These are phyloP conservation scores for Trypanosoma avium DNA, from an alignment of 208 protist genomes.

Conservation along the genomic window DNA sequence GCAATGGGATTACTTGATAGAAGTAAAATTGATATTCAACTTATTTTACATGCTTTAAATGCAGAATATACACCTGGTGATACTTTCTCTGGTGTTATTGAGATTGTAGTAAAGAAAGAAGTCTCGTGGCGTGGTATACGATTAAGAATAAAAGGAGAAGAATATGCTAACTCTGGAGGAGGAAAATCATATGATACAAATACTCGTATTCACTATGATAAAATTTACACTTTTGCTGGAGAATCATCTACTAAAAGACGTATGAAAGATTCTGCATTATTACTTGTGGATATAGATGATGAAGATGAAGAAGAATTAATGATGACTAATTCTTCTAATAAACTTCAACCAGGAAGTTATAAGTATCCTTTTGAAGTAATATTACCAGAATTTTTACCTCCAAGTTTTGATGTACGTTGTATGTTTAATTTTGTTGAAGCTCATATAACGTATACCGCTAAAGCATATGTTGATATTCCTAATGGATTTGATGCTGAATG, in stretches of 20 bases:
- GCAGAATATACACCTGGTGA: conserved; percentile 11
- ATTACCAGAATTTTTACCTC: neutral
- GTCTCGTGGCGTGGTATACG: neutral
- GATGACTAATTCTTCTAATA: too few species aligned
- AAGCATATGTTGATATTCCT: conserved; percentile 9
- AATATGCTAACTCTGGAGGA: conserved; percentile 5
- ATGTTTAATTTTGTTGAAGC: conserved; percentile 3
- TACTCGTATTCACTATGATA: conserved; percentile 15
- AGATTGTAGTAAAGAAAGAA: conserved; percentile 11
- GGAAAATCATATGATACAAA: neutral
- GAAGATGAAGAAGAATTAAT: neutral
- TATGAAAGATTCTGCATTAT: neutral
- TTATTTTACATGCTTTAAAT: neutral
- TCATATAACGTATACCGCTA: conserved; percentile 8
- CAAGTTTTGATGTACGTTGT: conserved; percentile 18
- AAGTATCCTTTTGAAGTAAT: neutral
- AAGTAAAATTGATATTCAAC: neutral
- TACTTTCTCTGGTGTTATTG: conserved; percentile 8
- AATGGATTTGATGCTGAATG: conserved; percentile 1
- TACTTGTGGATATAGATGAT: neutral
- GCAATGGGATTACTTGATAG: neutral
- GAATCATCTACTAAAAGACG: neutral
- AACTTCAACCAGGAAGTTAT: too few species aligned
- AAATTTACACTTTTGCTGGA: conserved; percentile 10
- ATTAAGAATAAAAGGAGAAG: conserved; percentile 3